Evolutionary conservation across 257 asterid species (phyloP).

Genomic region (Catharanthus roseus): DNA sequence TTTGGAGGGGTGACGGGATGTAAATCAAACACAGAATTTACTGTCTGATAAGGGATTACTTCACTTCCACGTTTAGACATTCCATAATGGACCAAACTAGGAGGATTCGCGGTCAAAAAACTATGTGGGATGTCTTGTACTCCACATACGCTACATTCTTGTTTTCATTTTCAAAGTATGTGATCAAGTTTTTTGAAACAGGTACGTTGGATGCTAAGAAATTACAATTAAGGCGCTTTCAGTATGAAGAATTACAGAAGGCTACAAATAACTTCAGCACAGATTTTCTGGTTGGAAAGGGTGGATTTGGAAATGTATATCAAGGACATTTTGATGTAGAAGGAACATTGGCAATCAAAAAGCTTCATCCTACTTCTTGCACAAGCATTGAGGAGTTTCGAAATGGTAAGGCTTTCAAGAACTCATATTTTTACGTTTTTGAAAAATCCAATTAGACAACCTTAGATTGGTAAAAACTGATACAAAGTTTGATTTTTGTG

Average conservation of each 20-base stretch:
- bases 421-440: not conserved
- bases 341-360: constrained; percentile 58
- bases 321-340: constrained; percentile 42
- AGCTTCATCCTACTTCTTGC: constrained; percentile 46
- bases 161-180: not conserved
- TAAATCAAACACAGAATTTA: too few relatives aligned
- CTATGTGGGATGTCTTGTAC: too few relatives aligned
- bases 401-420: constrained; percentile 46
- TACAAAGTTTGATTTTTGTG: not conserved
- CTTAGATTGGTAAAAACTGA: constrained; percentile 9
- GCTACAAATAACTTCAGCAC: constrained; percentile 68
- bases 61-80: too few relatives aligned
- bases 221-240: constrained; percentile 38
- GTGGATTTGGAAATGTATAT: constrained; percentile 70
- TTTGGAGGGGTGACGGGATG: too few relatives aligned
- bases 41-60: too few relatives aligned
- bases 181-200: not conserved
- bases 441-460: not conserved
- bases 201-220: constrained; percentile 42
- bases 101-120: too few relatives aligned
- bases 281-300: constrained; percentile 50
- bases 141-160: not conserved
- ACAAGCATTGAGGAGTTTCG: constrained; percentile 58
- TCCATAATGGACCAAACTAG: too few relatives aligned
- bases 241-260: constrained; percentile 46